A percentile compares a stretch with the other conserved stretches of the same genome.
Conservation (phyloP, 2,329 filamentous ascomycete species). For the Trichothecium roseum region DNA sequence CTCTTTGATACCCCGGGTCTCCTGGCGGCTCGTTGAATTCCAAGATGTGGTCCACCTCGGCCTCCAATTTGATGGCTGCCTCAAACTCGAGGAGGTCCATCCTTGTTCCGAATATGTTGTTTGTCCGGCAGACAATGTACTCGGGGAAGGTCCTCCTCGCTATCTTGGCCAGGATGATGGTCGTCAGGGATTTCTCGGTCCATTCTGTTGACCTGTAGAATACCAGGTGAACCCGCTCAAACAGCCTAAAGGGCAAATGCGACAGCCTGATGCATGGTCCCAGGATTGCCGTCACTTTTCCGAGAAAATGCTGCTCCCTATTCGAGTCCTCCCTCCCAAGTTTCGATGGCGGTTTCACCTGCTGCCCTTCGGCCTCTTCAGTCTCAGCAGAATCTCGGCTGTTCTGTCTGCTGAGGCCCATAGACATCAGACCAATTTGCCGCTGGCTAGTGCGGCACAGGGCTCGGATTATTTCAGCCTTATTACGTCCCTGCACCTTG, state of each 20-base stretch:
- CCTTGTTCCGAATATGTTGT: conserved; percentile 78
- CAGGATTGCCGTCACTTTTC: conserved; percentile 65
- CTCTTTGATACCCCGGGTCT: conserved; percentile 52
- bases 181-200: conserved; percentile 93
- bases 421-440: conserved; percentile 65
- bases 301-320: conserved; percentile 62
- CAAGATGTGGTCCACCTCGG: conserved; percentile 68
- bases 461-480: conserved; percentile 66
- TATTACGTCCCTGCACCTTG: conserved; percentile 80
- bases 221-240: conserved; percentile 88
- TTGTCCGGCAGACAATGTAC: conserved; percentile 82
- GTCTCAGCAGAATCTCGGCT: conserved; percentile 35
- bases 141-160: conserved; percentile 77
- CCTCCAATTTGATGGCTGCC: conserved; percentile 71
- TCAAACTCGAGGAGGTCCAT: conserved; percentile 78
- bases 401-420: conserved; percentile 54
- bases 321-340: conserved; percentile 35
- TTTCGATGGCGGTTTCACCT: conserved; percentile 6
- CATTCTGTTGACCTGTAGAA: conserved; percentile 95
- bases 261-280: conserved; percentile 81
- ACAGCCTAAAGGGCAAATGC: conserved; percentile 61
- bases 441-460: conserved; percentile 63
- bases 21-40: conserved; percentile 67
- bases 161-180: conserved; percentile 87
- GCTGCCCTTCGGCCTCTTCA: conserved; percentile 27